Conservation (phyloP, 495 filamentous ascomycete species). For the Aspergillus conjunctus region DNA sequence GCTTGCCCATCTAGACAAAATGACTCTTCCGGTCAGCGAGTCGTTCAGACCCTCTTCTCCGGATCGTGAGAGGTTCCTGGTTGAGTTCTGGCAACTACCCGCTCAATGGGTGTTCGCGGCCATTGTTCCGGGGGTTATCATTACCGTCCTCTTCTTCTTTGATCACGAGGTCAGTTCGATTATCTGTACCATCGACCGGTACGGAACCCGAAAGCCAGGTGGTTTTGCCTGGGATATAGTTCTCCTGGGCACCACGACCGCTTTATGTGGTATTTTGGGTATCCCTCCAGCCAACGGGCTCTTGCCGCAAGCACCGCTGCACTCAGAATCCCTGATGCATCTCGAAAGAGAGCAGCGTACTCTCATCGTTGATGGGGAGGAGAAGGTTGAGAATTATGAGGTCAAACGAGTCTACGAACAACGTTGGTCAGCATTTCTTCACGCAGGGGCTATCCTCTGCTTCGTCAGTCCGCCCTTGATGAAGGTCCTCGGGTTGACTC, state of each 20-base stretch:
- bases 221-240: constrained; percentile 73
- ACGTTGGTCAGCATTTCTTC: too few species aligned
- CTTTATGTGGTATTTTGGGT: constrained; percentile 67
- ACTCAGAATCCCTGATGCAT: constrained; percentile 68
- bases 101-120: constrained; percentile 64
- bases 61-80: constrained; percentile 60
- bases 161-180: constrained; percentile 78
- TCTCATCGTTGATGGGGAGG: constrained; percentile 14
- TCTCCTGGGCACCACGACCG: constrained; percentile 68
- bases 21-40: constrained; percentile 59
- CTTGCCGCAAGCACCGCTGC: constrained; percentile 68
- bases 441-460: too few species aligned
- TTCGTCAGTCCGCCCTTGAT: constrained; percentile 63
- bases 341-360: constrained; percentile 46
- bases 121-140: constrained; percentile 65
- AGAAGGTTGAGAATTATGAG: too few species aligned
- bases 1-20: constrained; percentile 60
- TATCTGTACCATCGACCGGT: constrained; percentile 68
- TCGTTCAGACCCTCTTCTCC: constrained; percentile 62
- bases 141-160: constrained; percentile 73
- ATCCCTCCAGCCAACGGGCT: constrained; percentile 72
- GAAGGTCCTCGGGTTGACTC: constrained; percentile 68
- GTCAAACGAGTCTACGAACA: too few species aligned
- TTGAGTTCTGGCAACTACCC: constrained; percentile 67
- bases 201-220: constrained; percentile 65